These are phyloP conservation scores for Lactifluus piperatus DNA, from an alignment of 768 basidiomycete species.

Conservation along the genomic window DNA sequence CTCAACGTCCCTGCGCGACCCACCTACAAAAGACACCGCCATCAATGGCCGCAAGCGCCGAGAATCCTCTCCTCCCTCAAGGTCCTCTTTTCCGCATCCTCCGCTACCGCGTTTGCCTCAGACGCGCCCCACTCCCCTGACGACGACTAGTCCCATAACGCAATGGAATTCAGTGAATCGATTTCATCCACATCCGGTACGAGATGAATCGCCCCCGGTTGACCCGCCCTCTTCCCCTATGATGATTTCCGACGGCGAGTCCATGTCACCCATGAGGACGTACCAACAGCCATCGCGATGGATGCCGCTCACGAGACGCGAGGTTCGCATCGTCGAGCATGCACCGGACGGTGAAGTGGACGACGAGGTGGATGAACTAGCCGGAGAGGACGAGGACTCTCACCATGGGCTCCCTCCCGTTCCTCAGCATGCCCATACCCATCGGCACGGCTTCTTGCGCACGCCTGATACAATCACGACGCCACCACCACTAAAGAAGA, in stretches of 20 bases:
- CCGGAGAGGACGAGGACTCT: constrained; percentile 4
- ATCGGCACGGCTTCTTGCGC: not conserved
- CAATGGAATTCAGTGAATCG: not conserved
- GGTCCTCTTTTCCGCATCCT: not conserved
- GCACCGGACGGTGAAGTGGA: not conserved
- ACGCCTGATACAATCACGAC: not conserved
- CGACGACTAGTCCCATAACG: not conserved
- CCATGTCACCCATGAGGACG: not conserved
- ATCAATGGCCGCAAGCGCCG: constrained; percentile 1
- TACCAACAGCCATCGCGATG: not conserved
- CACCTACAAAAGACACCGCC: not conserved
- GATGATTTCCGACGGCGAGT: constrained; percentile 6
- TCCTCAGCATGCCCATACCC: not conserved
- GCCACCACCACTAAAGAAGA: constrained; percentile 15
- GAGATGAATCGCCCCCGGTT: constrained; percentile 2
- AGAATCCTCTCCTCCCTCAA: constrained; percentile 6
- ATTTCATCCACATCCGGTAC: not conserved
- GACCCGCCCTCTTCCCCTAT: constrained; percentile 6
- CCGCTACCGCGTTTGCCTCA: not conserved
- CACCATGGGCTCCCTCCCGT: not conserved
- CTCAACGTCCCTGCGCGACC: constrained; percentile 1
- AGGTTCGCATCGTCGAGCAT: not conserved
- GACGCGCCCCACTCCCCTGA: not conserved
- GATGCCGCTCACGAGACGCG: constrained; percentile 1
- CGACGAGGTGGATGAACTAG: constrained; percentile 9